Evolutionary conservation across 768 basidiomycete genomes (phyloP).

Genomic region (Leccinellum rugosiceps): DNA sequence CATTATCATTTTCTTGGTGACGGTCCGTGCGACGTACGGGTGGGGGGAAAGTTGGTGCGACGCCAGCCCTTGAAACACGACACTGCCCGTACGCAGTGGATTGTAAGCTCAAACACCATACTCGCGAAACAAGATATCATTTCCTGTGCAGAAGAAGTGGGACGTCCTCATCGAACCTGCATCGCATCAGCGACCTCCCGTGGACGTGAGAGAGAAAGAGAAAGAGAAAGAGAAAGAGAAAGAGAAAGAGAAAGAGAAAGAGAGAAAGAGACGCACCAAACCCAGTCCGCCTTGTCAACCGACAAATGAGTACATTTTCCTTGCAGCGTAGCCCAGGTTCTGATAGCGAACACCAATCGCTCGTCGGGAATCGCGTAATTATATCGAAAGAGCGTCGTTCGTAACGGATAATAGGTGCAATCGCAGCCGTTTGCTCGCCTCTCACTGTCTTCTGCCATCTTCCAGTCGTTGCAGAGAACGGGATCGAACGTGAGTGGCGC

Average conservation of each 20-base stretch:
- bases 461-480: constrained; percentile 20
- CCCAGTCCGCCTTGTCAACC: constrained; percentile 13
- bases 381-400: constrained; percentile 25
- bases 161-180: constrained; percentile 24
- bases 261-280: constrained; percentile 15
- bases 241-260: no score
- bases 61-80: background rate
- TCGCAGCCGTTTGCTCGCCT: no score
- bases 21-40: background rate
- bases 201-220: background rate
- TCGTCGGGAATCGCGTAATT: constrained; percentile 20
- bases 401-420: background rate
- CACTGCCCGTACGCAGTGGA: background rate
- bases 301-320: background rate
- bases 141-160: constrained; percentile 5
- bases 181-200: no score
- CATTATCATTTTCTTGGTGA: constrained; percentile 1
- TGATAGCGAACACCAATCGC: background rate
- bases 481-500: constrained; percentile 14
- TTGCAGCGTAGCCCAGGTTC: constrained; percentile 9
- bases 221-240: no score
- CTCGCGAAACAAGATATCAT: background rate
- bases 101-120: background rate
- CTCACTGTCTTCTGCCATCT: no score
- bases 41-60: background rate